Percentiles rank a stretch among this genome's conserved stretches.
Conservation (phyloP, 2,329 filamentous ascomycete species). For the Pestalotiopsis sp. region DNA sequence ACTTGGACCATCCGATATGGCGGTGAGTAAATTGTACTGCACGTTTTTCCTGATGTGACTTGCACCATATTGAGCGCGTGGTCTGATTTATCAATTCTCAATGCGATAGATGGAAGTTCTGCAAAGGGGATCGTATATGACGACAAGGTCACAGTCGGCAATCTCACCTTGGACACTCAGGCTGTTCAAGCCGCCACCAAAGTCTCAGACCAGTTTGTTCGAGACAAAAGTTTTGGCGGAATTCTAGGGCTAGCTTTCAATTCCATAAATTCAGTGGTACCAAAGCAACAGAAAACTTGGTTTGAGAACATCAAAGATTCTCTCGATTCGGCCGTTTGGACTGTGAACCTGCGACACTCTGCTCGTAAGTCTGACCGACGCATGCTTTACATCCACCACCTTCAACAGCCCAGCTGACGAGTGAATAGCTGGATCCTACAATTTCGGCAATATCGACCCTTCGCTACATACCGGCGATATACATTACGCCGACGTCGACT, state of each 20-base stretch:
- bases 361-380: background rate
- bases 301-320: slow-evolving; percentile 19
- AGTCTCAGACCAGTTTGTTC: slow-evolving; percentile 21
- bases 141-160: slow-evolving; percentile 20
- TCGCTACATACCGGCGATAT: slow-evolving; percentile 58
- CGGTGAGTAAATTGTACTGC: too few species aligned
- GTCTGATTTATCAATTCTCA: too few species aligned
- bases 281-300: slow-evolving; percentile 19
- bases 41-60: too few species aligned
- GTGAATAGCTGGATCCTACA: slow-evolving; percentile 30
- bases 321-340: slow-evolving; percentile 22
- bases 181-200: slow-evolving; percentile 21
- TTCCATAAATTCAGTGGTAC: slow-evolving; percentile 18
- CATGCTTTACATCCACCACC: background rate
- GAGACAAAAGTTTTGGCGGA: slow-evolving; percentile 18
- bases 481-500: slow-evolving; percentile 56
- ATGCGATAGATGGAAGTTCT: slow-evolving; percentile 15
- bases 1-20: too few species aligned
- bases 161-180: slow-evolving; percentile 15
- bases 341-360: slow-evolving; percentile 22
- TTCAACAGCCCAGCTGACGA: background rate
- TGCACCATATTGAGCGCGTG: too few species aligned
- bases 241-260: slow-evolving; percentile 23
- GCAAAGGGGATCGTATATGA: slow-evolving; percentile 28
- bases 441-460: slow-evolving; percentile 50